phyloP scores from a whole-genome alignment of 1,284 basidiomycete species.

The Ustilago cynodontis region DNA sequence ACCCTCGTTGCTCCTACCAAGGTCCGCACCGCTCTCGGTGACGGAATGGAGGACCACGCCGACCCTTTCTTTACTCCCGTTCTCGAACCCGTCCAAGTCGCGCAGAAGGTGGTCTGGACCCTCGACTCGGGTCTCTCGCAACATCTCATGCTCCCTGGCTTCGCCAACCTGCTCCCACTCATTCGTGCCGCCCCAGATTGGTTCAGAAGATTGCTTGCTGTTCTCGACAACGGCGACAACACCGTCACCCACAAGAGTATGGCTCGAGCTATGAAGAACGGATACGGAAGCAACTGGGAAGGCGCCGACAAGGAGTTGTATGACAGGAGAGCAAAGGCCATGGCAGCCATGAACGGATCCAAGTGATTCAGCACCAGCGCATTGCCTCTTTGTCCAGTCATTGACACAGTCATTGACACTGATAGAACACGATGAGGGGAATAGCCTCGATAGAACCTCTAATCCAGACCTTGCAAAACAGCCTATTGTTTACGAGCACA shows the following conservation, averaged over 20 bases:
- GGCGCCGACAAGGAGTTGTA: conserved; percentile 52
- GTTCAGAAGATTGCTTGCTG: conserved; percentile 52
- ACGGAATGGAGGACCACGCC: conserved; percentile 65
- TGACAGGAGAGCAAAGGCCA: conserved; percentile 28
- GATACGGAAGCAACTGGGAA: conserved; percentile 64
- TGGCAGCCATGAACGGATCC: conserved; percentile 16
- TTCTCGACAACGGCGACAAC: conserved; percentile 64
- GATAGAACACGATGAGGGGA: neutral
- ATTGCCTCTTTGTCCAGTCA: neutral
- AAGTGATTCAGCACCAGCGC: conserved; percentile 12
- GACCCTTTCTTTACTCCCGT: conserved; percentile 66
- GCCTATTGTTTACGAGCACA: no score
- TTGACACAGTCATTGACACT: neutral
- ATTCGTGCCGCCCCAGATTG: conserved; percentile 63
- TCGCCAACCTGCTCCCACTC: conserved; percentile 58
- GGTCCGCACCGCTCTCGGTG: conserved; percentile 66
- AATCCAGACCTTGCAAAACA: no score
- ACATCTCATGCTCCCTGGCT: conserved; percentile 59
- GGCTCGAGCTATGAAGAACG: conserved; percentile 52
- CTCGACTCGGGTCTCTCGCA: conserved; percentile 64
- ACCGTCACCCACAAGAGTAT: conserved; percentile 61
- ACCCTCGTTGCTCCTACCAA: conserved; percentile 67
- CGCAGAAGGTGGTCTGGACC: conserved; percentile 51
- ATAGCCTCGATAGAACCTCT: neutral
- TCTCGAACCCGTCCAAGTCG: conserved; percentile 65